phyloP scores from a whole-genome alignment of 2,329 filamentous ascomycete species.

The Pestalotiopsis sp. region DNA sequence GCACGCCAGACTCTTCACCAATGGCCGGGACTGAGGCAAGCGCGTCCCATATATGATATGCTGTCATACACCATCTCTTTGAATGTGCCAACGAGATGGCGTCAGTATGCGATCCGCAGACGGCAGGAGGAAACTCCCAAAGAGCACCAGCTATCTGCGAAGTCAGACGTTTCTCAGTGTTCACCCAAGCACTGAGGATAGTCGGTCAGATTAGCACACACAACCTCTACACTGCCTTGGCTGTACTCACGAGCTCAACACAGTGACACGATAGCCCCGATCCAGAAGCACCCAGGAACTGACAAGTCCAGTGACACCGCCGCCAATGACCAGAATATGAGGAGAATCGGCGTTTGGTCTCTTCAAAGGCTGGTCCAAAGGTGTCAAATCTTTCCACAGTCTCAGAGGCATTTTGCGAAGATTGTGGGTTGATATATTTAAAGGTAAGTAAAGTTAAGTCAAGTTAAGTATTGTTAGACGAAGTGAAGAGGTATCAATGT shows the following conservation, averaged over 20 bases:
- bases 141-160: constrained; percentile 50
- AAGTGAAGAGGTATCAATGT: neutral
- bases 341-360: constrained; percentile 29
- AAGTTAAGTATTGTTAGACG: neutral
- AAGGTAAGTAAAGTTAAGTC: neutral
- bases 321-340: constrained; percentile 33
- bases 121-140: constrained; percentile 49
- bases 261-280: constrained; percentile 45
- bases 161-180: constrained; percentile 39
- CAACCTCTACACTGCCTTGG: neutral
- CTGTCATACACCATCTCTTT: constrained; percentile 43
- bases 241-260: constrained; percentile 33
- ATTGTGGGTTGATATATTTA: neutral
- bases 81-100: constrained; percentile 41
- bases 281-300: constrained; percentile 46
- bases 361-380: constrained; percentile 28
- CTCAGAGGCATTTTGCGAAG: constrained; percentile 29
- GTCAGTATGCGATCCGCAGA: constrained; percentile 46
- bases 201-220: neutral
- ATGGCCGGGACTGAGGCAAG: constrained; percentile 37
- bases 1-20: constrained; percentile 36
- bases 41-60: constrained; percentile 43
- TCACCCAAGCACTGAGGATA: constrained; percentile 40
- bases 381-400: constrained; percentile 35
- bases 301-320: constrained; percentile 34